A percentile compares a stretch with the other conserved stretches of the same genome.
Evolutionary conservation across 2,329 filamentous ascomycete species (phyloP).

Genomic region (Calonectria naviculata): DNA sequence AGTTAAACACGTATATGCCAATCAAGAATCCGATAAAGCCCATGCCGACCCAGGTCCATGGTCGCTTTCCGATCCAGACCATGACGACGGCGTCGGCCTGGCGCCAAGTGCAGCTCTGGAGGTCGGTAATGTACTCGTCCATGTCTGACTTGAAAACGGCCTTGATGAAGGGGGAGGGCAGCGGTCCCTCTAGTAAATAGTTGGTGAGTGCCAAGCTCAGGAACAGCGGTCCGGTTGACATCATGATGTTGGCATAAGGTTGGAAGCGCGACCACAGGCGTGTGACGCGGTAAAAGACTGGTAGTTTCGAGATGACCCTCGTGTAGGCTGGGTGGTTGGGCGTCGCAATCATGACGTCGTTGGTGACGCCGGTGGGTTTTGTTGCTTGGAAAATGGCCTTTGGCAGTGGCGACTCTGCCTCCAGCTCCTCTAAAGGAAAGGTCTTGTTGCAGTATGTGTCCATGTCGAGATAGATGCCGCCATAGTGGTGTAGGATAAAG

Average conservation of each 20-base stretch:
- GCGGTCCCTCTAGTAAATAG: slow-evolving; percentile 65
- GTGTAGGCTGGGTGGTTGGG: slow-evolving; percentile 81
- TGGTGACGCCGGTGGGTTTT: slow-evolving; percentile 80
- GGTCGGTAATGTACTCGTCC: slow-evolving; percentile 46
- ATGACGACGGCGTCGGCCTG: slow-evolving; percentile 55
- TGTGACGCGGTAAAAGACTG: slow-evolving; percentile 64
- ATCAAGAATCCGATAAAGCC: slow-evolving; percentile 33
- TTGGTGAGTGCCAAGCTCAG: slow-evolving; percentile 80
- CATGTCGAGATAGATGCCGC: slow-evolving; percentile 78
- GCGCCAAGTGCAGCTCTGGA: slow-evolving; percentile 56
- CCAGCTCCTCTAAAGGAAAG: slow-evolving; percentile 42
- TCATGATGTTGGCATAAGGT: slow-evolving; percentile 82
- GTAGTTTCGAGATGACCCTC: slow-evolving; percentile 72
- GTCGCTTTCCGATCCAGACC: slow-evolving; percentile 56
- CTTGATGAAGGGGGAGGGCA: slow-evolving; percentile 36
- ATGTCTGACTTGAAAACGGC: slow-evolving; percentile 35
- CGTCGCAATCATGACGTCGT: slow-evolving; percentile 81
- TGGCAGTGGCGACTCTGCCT: slow-evolving; percentile 27
- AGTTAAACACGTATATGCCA: slow-evolving; percentile 11
- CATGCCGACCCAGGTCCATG: slow-evolving; percentile 43
- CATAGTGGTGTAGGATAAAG: slow-evolving; percentile 78
- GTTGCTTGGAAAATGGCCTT: slow-evolving; percentile 56
- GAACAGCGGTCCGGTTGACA: slow-evolving; percentile 80
- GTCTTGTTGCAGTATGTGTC: slow-evolving; percentile 45
- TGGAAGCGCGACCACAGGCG: slow-evolving; percentile 72